phyloP scores from a whole-genome alignment of 345 rosid species.

The Heritiera littoralis region DNA sequence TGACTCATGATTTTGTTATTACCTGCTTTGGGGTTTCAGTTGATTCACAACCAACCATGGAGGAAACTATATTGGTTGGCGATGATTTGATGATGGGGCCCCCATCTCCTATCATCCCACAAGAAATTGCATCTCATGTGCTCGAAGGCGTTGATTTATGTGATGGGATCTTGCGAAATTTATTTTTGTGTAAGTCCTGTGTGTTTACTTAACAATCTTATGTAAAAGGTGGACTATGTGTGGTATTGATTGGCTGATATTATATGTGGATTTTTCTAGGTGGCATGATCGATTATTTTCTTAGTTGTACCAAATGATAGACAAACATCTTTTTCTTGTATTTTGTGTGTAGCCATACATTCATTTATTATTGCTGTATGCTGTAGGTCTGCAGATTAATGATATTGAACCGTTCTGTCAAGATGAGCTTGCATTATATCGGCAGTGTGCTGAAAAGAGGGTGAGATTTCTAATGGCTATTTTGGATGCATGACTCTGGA shows the following conservation, averaged over 20 bases:
- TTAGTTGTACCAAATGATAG: background rate
- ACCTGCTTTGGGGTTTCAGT: constrained; percentile 47
- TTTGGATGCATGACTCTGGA: background rate
- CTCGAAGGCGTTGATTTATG: constrained; percentile 85
- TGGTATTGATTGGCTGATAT: background rate
- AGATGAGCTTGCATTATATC: constrained; percentile 82
- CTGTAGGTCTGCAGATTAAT: constrained; percentile 80
- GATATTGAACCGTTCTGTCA: constrained; percentile 93
- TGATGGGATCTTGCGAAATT: constrained; percentile 77
- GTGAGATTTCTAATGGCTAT: constrained; percentile 37
- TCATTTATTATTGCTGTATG: constrained; percentile 5
- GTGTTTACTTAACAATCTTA: background rate
- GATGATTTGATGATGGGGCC: constrained; percentile 96
- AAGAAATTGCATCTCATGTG: constrained; percentile 88
- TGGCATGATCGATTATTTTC: background rate
- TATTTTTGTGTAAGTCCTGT: constrained; percentile 74
- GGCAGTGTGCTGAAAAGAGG: constrained; percentile 79
- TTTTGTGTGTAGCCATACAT: background rate
- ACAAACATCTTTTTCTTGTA: background rate
- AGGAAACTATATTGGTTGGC: constrained; percentile 91
- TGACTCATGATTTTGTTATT: constrained; percentile 16
- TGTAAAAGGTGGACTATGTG: background rate
- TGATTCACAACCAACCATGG: constrained; percentile 91
- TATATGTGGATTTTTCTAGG: background rate
- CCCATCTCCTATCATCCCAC: constrained; percentile 85